phyloP scores from a whole-genome alignment of 2,329 filamentous ascomycete species.

The Colletotrichum sp. region DNA sequence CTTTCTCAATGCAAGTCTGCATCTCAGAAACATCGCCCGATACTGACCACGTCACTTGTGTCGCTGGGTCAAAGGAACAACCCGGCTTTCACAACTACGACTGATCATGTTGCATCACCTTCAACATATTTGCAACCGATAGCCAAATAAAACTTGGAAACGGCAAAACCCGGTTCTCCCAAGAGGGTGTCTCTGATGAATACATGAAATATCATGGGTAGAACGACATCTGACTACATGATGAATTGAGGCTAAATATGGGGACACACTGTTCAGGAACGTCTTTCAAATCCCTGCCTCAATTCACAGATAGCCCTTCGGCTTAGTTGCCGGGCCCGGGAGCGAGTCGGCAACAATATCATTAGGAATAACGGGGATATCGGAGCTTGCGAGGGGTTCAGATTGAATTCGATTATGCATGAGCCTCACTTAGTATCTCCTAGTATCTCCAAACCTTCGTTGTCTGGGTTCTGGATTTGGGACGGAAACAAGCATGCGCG shows the following conservation, averaged over 20 bases:
- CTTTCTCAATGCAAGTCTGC: background rate
- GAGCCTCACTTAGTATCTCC: background rate
- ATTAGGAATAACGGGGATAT: background rate
- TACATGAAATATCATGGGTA: rapidly evolving
- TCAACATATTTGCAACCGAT: background rate
- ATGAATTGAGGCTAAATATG: background rate
- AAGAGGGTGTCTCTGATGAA: rapidly evolving
- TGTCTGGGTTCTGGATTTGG: background rate
- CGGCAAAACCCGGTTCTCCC: background rate
- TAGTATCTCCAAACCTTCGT: background rate
- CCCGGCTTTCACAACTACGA: background rate
- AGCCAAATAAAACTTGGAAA: background rate
- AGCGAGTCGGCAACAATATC: background rate
- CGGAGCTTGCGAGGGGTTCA: background rate
- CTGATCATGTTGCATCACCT: background rate
- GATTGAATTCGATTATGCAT: background rate
- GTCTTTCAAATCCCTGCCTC: background rate
- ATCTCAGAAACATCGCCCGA: background rate
- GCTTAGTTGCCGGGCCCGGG: background rate
- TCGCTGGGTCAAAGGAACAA: background rate
- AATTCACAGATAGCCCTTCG: background rate
- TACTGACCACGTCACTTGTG: background rate
- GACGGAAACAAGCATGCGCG: background rate
- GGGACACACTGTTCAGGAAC: background rate
- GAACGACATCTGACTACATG: background rate